Evolutionary conservation across 352 stramenopile species (phyloP).

Genomic region (Phytophthora hibernalis): DNA sequence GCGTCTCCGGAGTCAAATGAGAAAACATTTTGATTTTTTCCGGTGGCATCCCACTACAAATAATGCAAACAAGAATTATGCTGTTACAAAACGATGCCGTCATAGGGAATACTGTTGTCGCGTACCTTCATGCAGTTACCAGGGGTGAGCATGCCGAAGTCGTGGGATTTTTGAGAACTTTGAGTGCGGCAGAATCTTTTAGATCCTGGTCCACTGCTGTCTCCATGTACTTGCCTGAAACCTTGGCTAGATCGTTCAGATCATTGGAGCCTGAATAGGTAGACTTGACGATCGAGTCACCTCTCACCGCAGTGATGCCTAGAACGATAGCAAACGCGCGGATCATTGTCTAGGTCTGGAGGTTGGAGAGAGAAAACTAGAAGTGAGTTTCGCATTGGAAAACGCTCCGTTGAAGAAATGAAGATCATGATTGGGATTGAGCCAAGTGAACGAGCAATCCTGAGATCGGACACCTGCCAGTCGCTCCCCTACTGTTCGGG

Average conservation of each 20-base stretch:
- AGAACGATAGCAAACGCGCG: constrained; percentile 20
- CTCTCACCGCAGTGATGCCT: constrained; percentile 8
- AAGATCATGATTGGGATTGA: neutral
- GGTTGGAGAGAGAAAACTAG: constrained; percentile 3
- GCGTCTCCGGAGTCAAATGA: constrained; percentile 26
- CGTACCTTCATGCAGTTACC: constrained; percentile 45
- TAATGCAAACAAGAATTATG: neutral
- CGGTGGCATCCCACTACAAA: constrained; percentile 34
- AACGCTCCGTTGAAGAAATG: constrained; percentile 2
- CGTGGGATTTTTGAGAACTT: constrained; percentile 33
- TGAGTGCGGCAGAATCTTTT: constrained; percentile 27
- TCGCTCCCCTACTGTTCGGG: constrained; percentile 20
- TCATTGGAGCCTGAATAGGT: constrained; percentile 35
- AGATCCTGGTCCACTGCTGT: constrained; percentile 35
- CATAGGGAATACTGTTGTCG: neutral
- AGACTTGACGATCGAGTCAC: constrained; percentile 27
- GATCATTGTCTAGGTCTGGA: constrained; percentile 18
- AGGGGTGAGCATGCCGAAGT: constrained; percentile 44
- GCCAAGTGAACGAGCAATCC: neutral
- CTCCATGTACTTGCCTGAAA: constrained; percentile 40
- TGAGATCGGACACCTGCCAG: constrained; percentile 10
- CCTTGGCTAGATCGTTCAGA: constrained; percentile 36
- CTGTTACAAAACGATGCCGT: neutral
- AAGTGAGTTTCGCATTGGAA: neutral
- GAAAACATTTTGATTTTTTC: constrained; percentile 28